Percentiles rank a stretch among this genome's conserved stretches.
Evolutionary conservation across 371 early-diverging fungal species (phyloP).

Genomic region (Mortierella sp.): DNA sequence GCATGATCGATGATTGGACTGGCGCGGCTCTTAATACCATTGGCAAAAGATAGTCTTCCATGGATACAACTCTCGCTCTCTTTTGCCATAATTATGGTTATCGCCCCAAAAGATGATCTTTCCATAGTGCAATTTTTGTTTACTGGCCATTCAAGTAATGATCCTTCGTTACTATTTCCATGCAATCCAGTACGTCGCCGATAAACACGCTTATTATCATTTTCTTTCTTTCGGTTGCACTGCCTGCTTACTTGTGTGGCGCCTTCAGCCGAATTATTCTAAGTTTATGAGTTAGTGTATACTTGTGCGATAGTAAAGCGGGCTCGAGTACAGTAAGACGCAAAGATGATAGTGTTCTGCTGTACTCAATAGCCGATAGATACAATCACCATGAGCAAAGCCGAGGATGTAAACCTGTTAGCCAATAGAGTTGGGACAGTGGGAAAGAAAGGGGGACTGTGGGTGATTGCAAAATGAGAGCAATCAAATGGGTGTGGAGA

Average conservation of each 20-base stretch:
- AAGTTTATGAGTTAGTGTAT: no score
- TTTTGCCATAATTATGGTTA: no score
- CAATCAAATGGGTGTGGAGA: not conserved
- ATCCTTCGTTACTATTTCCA: not conserved
- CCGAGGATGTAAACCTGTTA: no score
- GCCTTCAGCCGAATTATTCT: no score
- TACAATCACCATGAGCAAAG: not conserved
- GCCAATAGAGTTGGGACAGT: not conserved
- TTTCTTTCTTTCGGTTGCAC: not conserved
- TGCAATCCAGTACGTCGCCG: constrained; percentile 11
- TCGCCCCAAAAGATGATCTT: not conserved
- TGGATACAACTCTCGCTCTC: no score
- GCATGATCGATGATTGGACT: not conserved
- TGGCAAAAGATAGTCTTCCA: not conserved
- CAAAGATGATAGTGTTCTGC: not conserved
- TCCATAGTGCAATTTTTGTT: no score
- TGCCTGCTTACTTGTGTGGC: no score
- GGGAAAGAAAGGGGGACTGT: not conserved
- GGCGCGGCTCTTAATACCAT: not conserved
- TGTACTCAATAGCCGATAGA: no score
- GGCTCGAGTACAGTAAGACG: not conserved
- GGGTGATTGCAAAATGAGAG: constrained; percentile 4
- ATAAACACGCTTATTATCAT: constrained; percentile 5
- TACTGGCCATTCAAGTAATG: no score
- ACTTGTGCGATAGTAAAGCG: not conserved